Evolutionary conservation across 768 basidiomycete species (phyloP), one percentile per base, ranked within the genome.

Genomic region (Hortiboletus campestris): DNA sequence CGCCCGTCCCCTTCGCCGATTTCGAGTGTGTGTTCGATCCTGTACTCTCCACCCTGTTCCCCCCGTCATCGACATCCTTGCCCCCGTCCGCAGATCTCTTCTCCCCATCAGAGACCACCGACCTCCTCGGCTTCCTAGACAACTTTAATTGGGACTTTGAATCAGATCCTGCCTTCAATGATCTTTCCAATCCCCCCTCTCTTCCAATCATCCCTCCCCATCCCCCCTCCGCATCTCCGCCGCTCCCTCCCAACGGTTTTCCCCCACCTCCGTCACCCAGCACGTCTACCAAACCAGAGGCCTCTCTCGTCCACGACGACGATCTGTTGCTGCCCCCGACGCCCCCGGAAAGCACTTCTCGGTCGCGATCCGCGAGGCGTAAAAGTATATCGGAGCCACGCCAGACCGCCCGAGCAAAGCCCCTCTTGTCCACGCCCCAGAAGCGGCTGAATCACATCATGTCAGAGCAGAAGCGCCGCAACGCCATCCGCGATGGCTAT

Each of bases 371-470:
- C 4, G 45, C 48, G 12, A 62, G 55, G 16, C 70, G 67, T 6
- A 73, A 71, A 39, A 55, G 53, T 44, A 42, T 61, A 53, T 57
- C 72, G 17, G 53, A 63, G 3, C 45, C 65, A 7, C 64, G 55
- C 35, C 69, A 73, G 55, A 40, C 64, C 22, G 62, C 76, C 43
- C 77, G 79, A 56, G 49, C 78, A 20, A 91, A 89, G 60, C 78
- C 85, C 0, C 80, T 91, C 19, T 78, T 94, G 25, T 88, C 91
- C 7, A 85, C 84, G 5, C 91, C 91, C 0, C 91, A 95, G 72
- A 93, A 94, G 66, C 83, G 92, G 13, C 81, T 91, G 16, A 94
- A 94, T 68, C 92, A 96, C 75, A 94, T 96, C 77, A 86, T 92
- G 82, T 93, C 91, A 8, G 94, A 96, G 69, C 93, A 96, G 73